Evolutionary conservation across 2,329 filamentous ascomycete species (phyloP).

Genomic region (Penicillium griseofulvum): DNA sequence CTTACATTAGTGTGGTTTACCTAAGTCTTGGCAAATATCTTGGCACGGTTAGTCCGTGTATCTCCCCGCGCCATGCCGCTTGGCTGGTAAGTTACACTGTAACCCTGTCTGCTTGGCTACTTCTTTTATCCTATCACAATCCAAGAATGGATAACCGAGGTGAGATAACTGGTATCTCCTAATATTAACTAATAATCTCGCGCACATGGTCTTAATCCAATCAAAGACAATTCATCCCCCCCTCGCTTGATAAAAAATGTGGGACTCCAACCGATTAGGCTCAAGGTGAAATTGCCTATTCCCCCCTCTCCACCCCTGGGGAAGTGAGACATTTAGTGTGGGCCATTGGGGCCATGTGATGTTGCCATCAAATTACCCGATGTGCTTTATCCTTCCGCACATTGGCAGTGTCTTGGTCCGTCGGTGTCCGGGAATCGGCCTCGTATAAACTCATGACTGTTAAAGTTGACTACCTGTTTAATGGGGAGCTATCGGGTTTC

Average conservation of each 20-base stretch:
- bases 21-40: conserved; percentile 11
- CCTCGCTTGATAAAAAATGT: neutral
- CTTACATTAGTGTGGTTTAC: neutral
- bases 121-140: neutral
- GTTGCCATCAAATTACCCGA: neutral
- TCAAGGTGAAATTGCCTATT: conserved; percentile 2
- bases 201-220: neutral
- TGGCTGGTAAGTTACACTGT: conserved; percentile 26
- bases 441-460: conserved; percentile 2
- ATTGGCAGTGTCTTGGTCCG: conserved; percentile 5
- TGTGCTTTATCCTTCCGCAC: neutral
- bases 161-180: conserved; percentile 7
- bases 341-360: neutral
- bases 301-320: neutral
- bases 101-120: conserved; percentile 24
- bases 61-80: conserved; percentile 11
- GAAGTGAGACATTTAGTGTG: conserved; percentile 2
- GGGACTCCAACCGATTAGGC: neutral
- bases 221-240: neutral
- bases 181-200: neutral
- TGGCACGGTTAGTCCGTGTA: neutral
- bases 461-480: neutral
- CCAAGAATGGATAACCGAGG: conserved; percentile 5
- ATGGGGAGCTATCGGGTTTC: neutral
- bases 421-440: conserved; percentile 1